Base-by-base conservation (phyloP, 73 alveolate species). In the Urostyla sp. region DNA sequence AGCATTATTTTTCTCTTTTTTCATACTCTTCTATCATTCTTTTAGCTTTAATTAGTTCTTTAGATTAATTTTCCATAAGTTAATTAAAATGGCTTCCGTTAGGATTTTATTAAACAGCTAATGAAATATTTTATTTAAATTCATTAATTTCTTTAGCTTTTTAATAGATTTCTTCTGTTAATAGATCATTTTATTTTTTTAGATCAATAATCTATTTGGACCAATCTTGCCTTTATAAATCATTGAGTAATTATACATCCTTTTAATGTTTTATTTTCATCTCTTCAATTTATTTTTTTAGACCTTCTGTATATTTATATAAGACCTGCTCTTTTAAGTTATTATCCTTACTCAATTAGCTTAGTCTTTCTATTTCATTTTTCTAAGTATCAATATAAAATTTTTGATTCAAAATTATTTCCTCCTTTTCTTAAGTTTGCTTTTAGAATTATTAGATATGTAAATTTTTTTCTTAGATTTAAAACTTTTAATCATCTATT, bases 1-100 rank as follows among this genome's bases (percentile, higher is more conserved):
- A 30, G 52, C 85, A 73, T 36, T 73, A 23, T 61, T 51, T 51
- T 73, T 73, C 85, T n/a, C 74, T 23, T 48, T 73, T 73, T 23
- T 73, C 72, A 36, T 18, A 51, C 44, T 73, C 85, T 18, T 73
- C 75, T 10, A 73, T 73, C 24, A 73, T 11, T 28, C 85, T 50
- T 21, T 51, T 73, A 18, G 3, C 2, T 37, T 60, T 49, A 0
- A 73, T 61, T 16, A 46, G 30, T 10, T 73, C 85, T n/a, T 46
- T 20, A 27, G 85, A 73, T 24, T 50, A 35, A 7, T 59, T 21
- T 44, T 73, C 85, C 1, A 73, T 59, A 27, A 73, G 59, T 6
- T 44, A 35, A 34, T 73, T 48, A 35, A 51, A 53, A 73, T 50
- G 85, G 53, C 40, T 51, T 3, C 49, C 58, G 2, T 16, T 63